Evolutionary conservation across 2,329 filamentous ascomycete genomes (phyloP).

Genomic region (Penicillium sp.): DNA sequence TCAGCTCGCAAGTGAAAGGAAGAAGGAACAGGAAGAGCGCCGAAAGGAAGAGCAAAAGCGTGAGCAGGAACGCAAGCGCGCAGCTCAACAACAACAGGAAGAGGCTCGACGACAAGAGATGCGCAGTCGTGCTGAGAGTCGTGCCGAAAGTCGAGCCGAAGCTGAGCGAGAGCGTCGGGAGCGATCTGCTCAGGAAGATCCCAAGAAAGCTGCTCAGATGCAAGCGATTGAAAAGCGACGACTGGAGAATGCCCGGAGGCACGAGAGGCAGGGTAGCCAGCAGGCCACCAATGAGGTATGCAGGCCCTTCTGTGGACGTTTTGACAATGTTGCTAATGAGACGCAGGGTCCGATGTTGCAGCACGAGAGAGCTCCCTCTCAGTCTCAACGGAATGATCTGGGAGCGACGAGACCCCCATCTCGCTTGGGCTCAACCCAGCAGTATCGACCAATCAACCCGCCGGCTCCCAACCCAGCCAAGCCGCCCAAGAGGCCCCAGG

Average conservation of each 20-base stretch:
- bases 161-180: conserved; percentile 49
- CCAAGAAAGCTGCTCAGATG: conserved; percentile 65
- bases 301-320: neutral
- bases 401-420: conserved; percentile 52
- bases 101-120: conserved; percentile 61
- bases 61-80: conserved; percentile 74
- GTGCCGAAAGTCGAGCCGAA: conserved; percentile 60
- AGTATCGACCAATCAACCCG: conserved; percentile 61
- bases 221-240: conserved; percentile 57
- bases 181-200: conserved; percentile 53
- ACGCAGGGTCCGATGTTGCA: conserved; percentile 25
- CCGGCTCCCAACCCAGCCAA: conserved; percentile 67
- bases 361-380: conserved; percentile 30
- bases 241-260: conserved; percentile 47
- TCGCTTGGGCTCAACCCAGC: conserved; percentile 49
- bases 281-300: conserved; percentile 41
- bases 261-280: conserved; percentile 46
- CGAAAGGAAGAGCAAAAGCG: conserved; percentile 78
- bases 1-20: conserved; percentile 71
- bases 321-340: conserved; percentile 1
- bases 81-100: conserved; percentile 54
- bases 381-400: conserved; percentile 48
- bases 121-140: conserved; percentile 51
- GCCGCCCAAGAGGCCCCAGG: conserved; percentile 70
- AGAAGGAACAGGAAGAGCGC: conserved; percentile 82